These are phyloP conservation scores for Beauveria australis DNA, from an alignment of 2,329 filamentous ascomycete genomes.

Conservation along the genomic window DNA sequence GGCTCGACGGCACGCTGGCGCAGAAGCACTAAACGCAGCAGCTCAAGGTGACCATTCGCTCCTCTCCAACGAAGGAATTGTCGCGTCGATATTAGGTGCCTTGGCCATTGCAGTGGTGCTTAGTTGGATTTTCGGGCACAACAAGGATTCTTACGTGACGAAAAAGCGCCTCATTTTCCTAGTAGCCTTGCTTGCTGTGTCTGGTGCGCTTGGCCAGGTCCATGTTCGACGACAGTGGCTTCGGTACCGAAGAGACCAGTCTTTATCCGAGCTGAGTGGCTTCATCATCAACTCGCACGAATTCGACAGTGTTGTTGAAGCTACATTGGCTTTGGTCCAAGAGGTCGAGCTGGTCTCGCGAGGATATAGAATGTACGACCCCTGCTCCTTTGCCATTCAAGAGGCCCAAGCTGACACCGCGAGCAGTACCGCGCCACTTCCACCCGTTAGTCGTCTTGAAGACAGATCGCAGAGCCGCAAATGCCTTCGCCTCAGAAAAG, in stretches of 20 bases:
- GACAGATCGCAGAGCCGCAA: conserved; percentile 70
- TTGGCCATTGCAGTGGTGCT: conserved; percentile 62
- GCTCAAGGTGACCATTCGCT: conserved; percentile 20
- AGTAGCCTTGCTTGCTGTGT: conserved; percentile 44
- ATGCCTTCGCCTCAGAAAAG: conserved; percentile 70
- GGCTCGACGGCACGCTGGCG: conserved; percentile 22
- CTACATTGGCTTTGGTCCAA: conserved; percentile 75
- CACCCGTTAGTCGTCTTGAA: conserved; percentile 87
- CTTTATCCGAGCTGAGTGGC: conserved; percentile 57
- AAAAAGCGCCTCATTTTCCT: conserved; percentile 46
- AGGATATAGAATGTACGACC: conserved; percentile 67
- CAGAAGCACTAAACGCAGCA: conserved; percentile 13
- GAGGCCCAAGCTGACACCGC: conserved; percentile 14
- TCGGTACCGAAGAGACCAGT: conserved; percentile 66
- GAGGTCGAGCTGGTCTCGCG: conserved; percentile 93
- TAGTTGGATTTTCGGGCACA: conserved; percentile 56
- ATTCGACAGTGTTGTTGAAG: conserved; percentile 69
- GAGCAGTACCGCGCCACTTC: conserved; percentile 71
- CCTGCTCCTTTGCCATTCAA: conserved; percentile 22
- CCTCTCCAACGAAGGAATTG: conserved; percentile 35
- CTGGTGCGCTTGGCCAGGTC: conserved; percentile 52
- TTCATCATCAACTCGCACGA: conserved; percentile 70
- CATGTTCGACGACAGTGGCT: conserved; percentile 76
- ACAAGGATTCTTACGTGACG: conserved; percentile 40
- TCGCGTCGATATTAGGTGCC: conserved; percentile 44